phyloP scores from a whole-genome alignment of 1,284 basidiomycete species.

The Boletus smithii region DNA sequence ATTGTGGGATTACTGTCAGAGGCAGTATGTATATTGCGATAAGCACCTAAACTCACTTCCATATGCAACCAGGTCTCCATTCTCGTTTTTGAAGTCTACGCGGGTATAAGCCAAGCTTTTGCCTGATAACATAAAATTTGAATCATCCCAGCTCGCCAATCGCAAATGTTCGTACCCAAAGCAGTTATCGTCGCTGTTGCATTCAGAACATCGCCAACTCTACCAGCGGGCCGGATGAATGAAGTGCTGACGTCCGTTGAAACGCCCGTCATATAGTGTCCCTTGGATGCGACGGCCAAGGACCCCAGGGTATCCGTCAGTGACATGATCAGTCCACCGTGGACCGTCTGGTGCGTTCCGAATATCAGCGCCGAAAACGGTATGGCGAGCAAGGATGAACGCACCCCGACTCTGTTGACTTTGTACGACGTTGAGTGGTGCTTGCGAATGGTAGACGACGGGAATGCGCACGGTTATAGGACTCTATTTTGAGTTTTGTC shows the following conservation, averaged over 20 bases:
- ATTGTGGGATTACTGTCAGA: slow-evolving; percentile 9
- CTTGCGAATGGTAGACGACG: not conserved
- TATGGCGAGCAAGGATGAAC: slow-evolving; percentile 17
- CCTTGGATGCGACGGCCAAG: slow-evolving; percentile 77
- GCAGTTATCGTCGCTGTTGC: slow-evolving; percentile 60
- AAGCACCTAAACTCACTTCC: slow-evolving; percentile 52
- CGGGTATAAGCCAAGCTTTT: slow-evolving; percentile 80
- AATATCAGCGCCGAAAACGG: slow-evolving; percentile 9
- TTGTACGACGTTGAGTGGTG: slow-evolving; percentile 5
- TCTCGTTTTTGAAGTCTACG: slow-evolving; percentile 69
- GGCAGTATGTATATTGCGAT: not conserved
- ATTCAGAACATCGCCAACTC: slow-evolving; percentile 58
- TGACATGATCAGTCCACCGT: slow-evolving; percentile 82
- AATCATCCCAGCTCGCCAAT: not conserved
- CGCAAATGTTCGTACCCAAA: slow-evolving; percentile 45
- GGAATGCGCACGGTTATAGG: slow-evolving; percentile 58
- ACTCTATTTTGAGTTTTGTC: slow-evolving; percentile 66
- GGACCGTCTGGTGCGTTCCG: slow-evolving; percentile 44
- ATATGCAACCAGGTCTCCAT: slow-evolving; percentile 78
- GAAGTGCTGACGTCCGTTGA: slow-evolving; percentile 86
- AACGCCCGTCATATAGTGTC: slow-evolving; percentile 84
- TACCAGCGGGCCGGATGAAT: slow-evolving; percentile 73
- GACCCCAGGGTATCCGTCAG: slow-evolving; percentile 85
- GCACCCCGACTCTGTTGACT: slow-evolving; percentile 75
- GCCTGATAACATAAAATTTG: slow-evolving; percentile 43